Percentiles rank a stretch among this genome's conserved stretches.
These are phyloP conservation scores for Osmanthus fragrans DNA, from an alignment of 257 asterid genomes.

Conservation along the genomic window DNA sequence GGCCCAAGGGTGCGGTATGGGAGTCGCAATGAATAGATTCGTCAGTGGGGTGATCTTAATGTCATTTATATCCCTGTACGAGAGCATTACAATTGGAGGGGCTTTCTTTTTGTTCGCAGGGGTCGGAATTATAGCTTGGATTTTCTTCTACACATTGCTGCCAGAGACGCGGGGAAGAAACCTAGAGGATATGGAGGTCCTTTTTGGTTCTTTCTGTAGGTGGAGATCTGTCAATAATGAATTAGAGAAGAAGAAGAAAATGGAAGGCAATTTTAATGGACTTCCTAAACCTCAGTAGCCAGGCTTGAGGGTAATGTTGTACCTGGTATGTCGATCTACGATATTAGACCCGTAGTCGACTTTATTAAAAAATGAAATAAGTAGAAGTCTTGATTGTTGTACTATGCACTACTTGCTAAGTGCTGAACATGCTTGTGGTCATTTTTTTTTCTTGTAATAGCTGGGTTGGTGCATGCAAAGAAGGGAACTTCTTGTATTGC, in stretches of 20 bases:
- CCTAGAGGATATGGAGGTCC: conserved; percentile 45
- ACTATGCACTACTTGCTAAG: no score
- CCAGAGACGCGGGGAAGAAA: conserved; percentile 44
- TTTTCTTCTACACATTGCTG: conserved; percentile 43
- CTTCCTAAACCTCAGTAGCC: neutral
- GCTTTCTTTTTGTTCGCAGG: conserved; percentile 39
- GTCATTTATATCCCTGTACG: conserved; percentile 34
- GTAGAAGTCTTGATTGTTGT: no score
- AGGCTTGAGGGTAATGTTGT: neutral
- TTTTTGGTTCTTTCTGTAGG: conserved; percentile 43
- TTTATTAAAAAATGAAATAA: no score
- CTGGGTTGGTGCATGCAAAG: no score
- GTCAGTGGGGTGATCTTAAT: conserved; percentile 34
- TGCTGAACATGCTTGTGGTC: no score
- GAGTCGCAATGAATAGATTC: conserved; percentile 34
- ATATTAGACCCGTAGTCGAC: no score
- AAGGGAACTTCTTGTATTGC: no score
- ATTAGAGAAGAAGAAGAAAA: conserved; percentile 15
- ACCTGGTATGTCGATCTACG: no score
- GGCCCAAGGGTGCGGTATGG: conserved; percentile 45
- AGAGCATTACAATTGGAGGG: conserved; percentile 42
- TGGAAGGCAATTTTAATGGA: neutral
- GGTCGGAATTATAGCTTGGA: conserved; percentile 29
- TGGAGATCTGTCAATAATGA: conserved; percentile 35
- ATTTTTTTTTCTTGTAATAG: no score